Evolutionary conservation across 1,284 basidiomycete species (phyloP), one percentile per base, ranked within the genome.

Genomic region (Apiotrichum gracile): DNA sequence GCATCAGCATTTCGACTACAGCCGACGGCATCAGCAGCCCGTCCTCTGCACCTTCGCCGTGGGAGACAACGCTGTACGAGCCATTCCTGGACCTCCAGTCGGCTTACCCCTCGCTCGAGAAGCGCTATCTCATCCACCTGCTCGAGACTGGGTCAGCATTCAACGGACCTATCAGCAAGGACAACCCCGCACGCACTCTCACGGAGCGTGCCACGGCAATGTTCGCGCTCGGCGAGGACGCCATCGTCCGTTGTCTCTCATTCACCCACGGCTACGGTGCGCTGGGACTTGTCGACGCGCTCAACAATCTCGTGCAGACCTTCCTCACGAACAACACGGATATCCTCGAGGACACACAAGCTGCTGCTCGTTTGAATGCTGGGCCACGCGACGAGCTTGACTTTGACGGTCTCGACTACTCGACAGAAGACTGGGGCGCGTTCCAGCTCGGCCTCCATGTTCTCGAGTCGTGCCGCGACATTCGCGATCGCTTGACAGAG

Each of bases 211-310:
- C 84, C 0, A 78, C 84, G 13, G 83, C 87, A 60, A 79, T 88
- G 26, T 86, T 92, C 63, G 78, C 80, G 14, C 74, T 83, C n/a
- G 86, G 85, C 17, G 90, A 93, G 61, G 87, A 88, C 43, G 86
- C 87, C 26, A 77, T 91, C 48, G 72, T 76, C 25, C 82, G 91
- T 27, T 91, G 87, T 66, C 75, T 81, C 43, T 78, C 80, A 0
- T 87, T 97, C 68, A 96, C 92, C 1, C 85, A 92, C 65, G 92
- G 92, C 0, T 94, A 88, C 68, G 91, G 85, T 10, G 79, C 83
- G 1, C 75, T 80, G 1, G 87, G 85, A 0, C 80, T 92, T 17
- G 77, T 94, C 19, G 79, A 82, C 35, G 82, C 88, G 0, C 68
- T 93, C 24, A 88, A 92, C 63, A 75, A 78, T 8, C 82, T 87